Evolutionary conservation across 257 asterid species (phyloP), one percentile per base, ranked within the genome.

Genomic region (Plectranthus barbatus): DNA sequence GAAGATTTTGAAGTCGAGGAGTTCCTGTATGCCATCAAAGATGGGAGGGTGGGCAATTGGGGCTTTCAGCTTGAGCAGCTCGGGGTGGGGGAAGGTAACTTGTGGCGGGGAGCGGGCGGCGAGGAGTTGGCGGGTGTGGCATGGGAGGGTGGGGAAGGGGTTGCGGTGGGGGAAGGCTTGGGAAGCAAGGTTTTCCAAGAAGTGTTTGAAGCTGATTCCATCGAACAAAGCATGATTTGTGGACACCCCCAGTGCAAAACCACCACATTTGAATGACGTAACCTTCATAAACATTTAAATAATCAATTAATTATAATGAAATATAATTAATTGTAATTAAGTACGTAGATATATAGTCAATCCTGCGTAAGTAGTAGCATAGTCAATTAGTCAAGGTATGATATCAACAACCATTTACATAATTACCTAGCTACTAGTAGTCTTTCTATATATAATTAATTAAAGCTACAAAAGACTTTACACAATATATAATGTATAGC

Each of bases 241-340:
- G 10, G 98, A 84, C 6, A 72, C 0, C 7, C 88, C 96, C 76
- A 91, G 12, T 20, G 76, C 87, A 64, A 91, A 86, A 63, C 96
- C 91, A 34, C 98, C 98, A 56, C 98, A 91, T 55, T 75, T 86
- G 67, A 91, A 91, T 55, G 95, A 79, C 42, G 98, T 91, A 5
- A 88, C 84, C 96, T 90, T n/a, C n/a, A n/a, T n/a, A n/a, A n/a
- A n/a, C n/a, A n/a, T n/a, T n/a, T n/a, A n/a, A n/a, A n/a, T n/a
- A n/a, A n/a, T n/a, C n/a, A n/a, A n/a, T n/a, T n/a, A n/a, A n/a
- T n/a, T n/a, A n/a, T n/a, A n/a, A n/a, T n/a, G n/a, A n/a, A n/a
- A n/a, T n/a, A n/a, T n/a, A n/a, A n/a, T n/a, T n/a, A n/a, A n/a
- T n/a, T n/a, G n/a, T n/a, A n/a, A n/a, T n/a, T n/a, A n/a, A n/a